Evolutionary conservation across 768 basidiomycete genomes (phyloP).

Genomic region (Nevesoporus exiguus): DNA sequence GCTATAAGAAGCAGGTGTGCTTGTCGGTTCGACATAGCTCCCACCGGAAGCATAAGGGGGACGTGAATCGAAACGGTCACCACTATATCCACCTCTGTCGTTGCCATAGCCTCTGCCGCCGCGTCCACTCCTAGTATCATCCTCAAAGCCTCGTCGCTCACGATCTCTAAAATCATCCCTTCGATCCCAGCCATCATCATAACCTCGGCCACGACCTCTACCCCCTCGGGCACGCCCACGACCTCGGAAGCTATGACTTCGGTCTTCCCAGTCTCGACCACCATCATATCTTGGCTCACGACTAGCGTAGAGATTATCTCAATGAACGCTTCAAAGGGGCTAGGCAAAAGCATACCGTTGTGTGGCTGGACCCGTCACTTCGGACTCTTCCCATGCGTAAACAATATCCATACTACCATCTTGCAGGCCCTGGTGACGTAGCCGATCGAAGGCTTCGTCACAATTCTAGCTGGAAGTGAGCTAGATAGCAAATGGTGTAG

Average conservation of each 20-base stretch:
- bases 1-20: slow-evolving; percentile 19
- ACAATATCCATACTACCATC: slow-evolving; percentile 88
- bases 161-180: slow-evolving; percentile 42
- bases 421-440: slow-evolving; percentile 74
- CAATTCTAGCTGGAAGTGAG: slow-evolving; percentile 50
- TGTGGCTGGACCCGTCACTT: slow-evolving; percentile 46
- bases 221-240: slow-evolving; percentile 35
- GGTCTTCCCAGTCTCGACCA: slow-evolving; percentile 48
- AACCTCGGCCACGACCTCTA: slow-evolving; percentile 37
- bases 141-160: slow-evolving; percentile 33
- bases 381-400: slow-evolving; percentile 78
- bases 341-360: slow-evolving; percentile 32
- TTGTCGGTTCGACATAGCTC: slow-evolving; percentile 27
- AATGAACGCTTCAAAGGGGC: neutral
- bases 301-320: slow-evolving; percentile 11
- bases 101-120: slow-evolving; percentile 36
- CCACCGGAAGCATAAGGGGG: slow-evolving; percentile 31
- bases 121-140: slow-evolving; percentile 35
- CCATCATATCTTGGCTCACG: slow-evolving; percentile 36
- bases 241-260: slow-evolving; percentile 38
- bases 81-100: slow-evolving; percentile 43
- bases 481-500: neutral
- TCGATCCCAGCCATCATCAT: slow-evolving; percentile 45
- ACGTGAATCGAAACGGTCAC: slow-evolving; percentile 43
- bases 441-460: slow-evolving; percentile 72